A percentile compares a stretch with the other conserved stretches of the same genome.
phyloP scores from a whole-genome alignment of 192 early-diverging fungal species.

The Coemansia sp. region DNA sequence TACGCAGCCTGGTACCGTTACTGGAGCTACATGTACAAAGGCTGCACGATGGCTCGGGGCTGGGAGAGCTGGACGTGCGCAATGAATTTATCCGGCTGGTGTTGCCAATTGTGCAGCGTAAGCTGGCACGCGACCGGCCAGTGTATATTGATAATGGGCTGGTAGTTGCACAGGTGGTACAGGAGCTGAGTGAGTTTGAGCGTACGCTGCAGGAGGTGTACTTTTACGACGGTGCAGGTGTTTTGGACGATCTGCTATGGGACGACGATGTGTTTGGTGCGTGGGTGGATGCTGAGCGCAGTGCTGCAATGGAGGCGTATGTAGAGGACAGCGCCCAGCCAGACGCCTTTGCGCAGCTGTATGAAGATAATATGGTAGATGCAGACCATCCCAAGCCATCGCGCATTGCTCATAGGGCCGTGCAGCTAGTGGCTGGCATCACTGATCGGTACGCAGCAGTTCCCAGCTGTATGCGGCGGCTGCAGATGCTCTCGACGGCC shows the following conservation, averaged over 20 bases:
- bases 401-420: slow-evolving; percentile 58
- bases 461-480: slow-evolving; percentile 57
- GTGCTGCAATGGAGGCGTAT: slow-evolving; percentile 60
- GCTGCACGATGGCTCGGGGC: slow-evolving; percentile 55
- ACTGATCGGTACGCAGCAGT: slow-evolving; percentile 61
- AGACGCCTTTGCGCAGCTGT: slow-evolving; percentile 62
- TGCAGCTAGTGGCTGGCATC: slow-evolving; percentile 62
- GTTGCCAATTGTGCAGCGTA: slow-evolving; percentile 55
- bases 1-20: slow-evolving; percentile 64
- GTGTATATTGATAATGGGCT: slow-evolving; percentile 57
- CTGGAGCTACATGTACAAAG: slow-evolving; percentile 61
- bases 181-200: slow-evolving; percentile 67
- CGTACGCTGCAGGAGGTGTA: slow-evolving; percentile 63
- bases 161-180: slow-evolving; percentile 63
- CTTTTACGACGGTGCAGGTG: slow-evolving; percentile 39
- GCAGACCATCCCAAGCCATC: slow-evolving; percentile 60
- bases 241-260: slow-evolving; percentile 55
- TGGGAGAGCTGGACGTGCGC: slow-evolving; percentile 55
- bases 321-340: slow-evolving; percentile 60
- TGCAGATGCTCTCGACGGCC: slow-evolving; percentile 60
- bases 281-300: slow-evolving; percentile 69
- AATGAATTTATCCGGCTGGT: slow-evolving; percentile 67
- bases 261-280: slow-evolving; percentile 60
- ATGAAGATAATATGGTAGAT: slow-evolving; percentile 49
- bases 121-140: slow-evolving; percentile 56